Conservation (phyloP, 768 basidiomycete species). For the Terana coerulea region DNA sequence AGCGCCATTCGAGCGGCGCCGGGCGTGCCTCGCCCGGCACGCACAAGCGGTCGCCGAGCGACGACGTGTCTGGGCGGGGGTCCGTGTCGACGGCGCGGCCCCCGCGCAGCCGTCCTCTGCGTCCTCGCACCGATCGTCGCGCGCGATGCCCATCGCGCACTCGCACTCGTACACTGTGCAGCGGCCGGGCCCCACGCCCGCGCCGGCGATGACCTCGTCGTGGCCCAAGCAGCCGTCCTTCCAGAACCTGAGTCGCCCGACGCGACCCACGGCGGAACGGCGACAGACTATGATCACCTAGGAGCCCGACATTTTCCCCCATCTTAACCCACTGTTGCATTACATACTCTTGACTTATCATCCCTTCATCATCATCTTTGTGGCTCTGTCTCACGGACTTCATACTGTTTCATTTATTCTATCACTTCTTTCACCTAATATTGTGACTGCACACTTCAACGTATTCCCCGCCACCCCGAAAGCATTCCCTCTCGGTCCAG, state of each 20-base stretch:
- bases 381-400: neutral
- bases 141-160: neutral
- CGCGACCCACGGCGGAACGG: slow-evolving; percentile 14
- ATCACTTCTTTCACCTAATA: slow-evolving; percentile 1
- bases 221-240: slow-evolving; percentile 21
- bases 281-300: slow-evolving; percentile 27
- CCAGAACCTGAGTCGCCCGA: slow-evolving; percentile 26
- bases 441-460: slow-evolving; percentile 3
- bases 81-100: neutral
- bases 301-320: neutral
- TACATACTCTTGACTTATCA: slow-evolving; percentile 2
- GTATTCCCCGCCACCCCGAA: too few species aligned
- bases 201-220: slow-evolving; percentile 19
- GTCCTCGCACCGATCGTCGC: neutral
- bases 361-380: neutral
- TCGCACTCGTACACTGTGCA: neutral
- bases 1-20: slow-evolving; percentile 15
- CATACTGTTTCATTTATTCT: neutral
- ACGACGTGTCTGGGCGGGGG: slow-evolving; percentile 4
- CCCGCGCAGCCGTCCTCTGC: slow-evolving; percentile 5
- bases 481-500: too few species aligned
- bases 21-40: slow-evolving; percentile 10
- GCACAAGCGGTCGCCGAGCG: slow-evolving; percentile 9
- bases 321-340: neutral
- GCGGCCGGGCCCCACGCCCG: slow-evolving; percentile 11